phyloP scores from a whole-genome alignment of 768 basidiomycete species.

The Suillus hirtellus region DNA sequence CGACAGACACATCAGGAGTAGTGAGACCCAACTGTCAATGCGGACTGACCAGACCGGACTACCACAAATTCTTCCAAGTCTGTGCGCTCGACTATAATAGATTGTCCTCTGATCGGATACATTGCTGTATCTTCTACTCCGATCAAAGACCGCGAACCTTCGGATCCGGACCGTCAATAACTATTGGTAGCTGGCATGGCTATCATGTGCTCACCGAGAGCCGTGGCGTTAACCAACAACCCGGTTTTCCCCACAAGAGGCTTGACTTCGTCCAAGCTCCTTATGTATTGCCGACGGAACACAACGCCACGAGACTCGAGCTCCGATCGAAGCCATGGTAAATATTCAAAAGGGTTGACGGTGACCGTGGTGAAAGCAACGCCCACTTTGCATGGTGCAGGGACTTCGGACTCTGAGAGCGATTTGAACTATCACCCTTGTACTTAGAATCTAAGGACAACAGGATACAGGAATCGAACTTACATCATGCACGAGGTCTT shows the following conservation, averaged over 20 bases:
- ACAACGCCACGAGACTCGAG: conserved; percentile 41
- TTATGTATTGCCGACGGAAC: conserved; percentile 43
- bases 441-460: neutral
- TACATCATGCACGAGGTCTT: conserved; percentile 42
- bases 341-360: conserved; percentile 52
- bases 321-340: conserved; percentile 47
- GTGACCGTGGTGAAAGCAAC: conserved; percentile 47
- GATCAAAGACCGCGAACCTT: conserved; percentile 69
- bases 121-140: conserved; percentile 79
- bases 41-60: conserved; percentile 28
- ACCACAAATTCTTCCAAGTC: conserved; percentile 45
- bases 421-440: conserved; percentile 25
- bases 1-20: neutral
- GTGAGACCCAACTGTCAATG: neutral
- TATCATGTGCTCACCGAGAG: conserved; percentile 43
- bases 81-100: conserved; percentile 73
- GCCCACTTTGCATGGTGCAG: conserved; percentile 36
- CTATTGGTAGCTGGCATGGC: neutral
- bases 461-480: neutral
- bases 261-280: conserved; percentile 48
- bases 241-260: conserved; percentile 35
- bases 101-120: conserved; percentile 83
- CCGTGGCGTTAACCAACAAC: conserved; percentile 56
- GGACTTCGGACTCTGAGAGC: conserved; percentile 36
- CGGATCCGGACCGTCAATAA: neutral